Base-by-base conservation (phyloP, 805 yeast genomes). In the Pichia gijzeniarum region DNA sequence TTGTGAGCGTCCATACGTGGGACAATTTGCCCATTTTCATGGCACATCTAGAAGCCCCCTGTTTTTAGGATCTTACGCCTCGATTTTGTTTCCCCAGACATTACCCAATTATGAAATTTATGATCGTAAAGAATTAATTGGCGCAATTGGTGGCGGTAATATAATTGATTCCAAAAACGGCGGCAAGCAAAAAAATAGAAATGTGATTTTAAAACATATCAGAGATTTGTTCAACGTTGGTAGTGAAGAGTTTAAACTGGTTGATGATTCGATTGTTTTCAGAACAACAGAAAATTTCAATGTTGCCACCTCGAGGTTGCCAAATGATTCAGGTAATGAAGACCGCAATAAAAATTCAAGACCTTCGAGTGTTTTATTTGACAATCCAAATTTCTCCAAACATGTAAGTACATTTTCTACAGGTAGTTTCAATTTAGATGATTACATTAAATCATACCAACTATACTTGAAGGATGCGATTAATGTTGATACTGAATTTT, bases 221-320 rank as follows among this genome's bases (percentile, higher is more conserved):
- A 69, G 83, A 38, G 90, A 84, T 56, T 69, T 80, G 2, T 75
- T 84, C 56, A 80, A 81, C 50, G 71, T 78, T 43, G 83, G 79
- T 25, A 72, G 78, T 17, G 74, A 72, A 42, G 68, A 79, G 33
- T 77, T 80, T 50, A 79, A 73, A 50, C 69, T 80, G 32, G 25
- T 27, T 12, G 72, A 71, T 27, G 71, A 73, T 40, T 77, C 75
- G 30, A 64, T 84, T 14, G 72, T 82, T 2, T 77, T 84, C 62
- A 84, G 83, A 61, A 69, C 83, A 0, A 59, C 72, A 19, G 46
- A 39, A 27, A n/a, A 7, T 12, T 17, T 16, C 4, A 25, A 16
- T 10, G 35, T 14, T 10, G 10, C 40, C 3, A 21, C 40, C 13
- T 21, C 13, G 13, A 27, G 17, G 27, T 10, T 34, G 4, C 14